phyloP scores from a whole-genome alignment of 2,329 filamentous ascomycete genomes.

The Chrysoporthe austroafricana region DNA sequence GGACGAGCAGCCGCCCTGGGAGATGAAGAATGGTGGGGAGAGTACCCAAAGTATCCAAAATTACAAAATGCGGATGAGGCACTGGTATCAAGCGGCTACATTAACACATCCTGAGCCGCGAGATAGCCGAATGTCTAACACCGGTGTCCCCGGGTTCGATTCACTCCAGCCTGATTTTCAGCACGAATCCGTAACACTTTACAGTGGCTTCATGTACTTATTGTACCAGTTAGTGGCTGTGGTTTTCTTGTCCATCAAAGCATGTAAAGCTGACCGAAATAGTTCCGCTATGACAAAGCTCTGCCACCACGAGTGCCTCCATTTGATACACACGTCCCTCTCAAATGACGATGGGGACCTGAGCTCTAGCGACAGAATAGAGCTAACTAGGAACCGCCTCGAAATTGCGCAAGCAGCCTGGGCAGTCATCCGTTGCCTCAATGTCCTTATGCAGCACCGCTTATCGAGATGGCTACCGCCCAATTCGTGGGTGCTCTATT shows the following conservation, averaged over 20 bases:
- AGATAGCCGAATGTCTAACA: conserved; percentile 36
- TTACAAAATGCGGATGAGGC: conserved; percentile 42
- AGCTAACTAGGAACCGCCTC: conserved; percentile 44
- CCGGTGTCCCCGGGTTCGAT: conserved; percentile 19
- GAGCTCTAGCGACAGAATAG: conserved; percentile 38
- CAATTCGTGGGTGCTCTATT: conserved; percentile 45
- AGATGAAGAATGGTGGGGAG: conserved; percentile 38
- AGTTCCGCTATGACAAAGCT: conserved; percentile 33
- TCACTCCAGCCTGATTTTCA: conserved; percentile 36
- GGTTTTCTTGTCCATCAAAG: not conserved
- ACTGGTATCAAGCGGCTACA: conserved; percentile 46
- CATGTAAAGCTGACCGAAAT: not conserved
- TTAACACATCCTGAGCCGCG: conserved; percentile 45
- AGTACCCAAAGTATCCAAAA: conserved; percentile 38
- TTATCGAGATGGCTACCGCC: conserved; percentile 52
- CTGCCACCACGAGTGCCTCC: conserved; percentile 51
- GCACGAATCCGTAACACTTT: conserved; percentile 48
- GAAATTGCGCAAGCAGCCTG: conserved; percentile 50
- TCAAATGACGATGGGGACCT: conserved; percentile 35
- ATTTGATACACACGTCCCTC: conserved; percentile 46
- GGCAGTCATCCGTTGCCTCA: conserved; percentile 50
- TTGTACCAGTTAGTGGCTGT: conserved; percentile 50
- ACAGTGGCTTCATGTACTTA: conserved; percentile 55
- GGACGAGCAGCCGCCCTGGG: conserved; percentile 47
- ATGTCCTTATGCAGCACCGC: conserved; percentile 50